These are phyloP conservation scores for Leishmania mexicana DNA, from an alignment of 208 protist genomes.

Conservation along the genomic window DNA sequence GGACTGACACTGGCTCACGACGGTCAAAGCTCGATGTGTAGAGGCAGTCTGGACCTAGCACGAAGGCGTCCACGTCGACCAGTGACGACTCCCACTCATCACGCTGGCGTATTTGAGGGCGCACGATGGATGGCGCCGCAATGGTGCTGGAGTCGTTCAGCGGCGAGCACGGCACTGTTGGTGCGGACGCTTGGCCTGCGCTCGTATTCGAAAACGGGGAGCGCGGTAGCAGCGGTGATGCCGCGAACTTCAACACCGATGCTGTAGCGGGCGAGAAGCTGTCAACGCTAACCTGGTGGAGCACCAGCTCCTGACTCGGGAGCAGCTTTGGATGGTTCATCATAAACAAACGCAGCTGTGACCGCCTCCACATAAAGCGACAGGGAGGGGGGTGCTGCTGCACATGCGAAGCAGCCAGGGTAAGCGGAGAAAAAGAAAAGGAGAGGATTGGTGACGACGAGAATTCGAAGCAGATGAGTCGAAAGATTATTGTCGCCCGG, in stretches of 20 bases:
- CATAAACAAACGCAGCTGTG: background rate
- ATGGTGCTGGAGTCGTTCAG: conserved; percentile 28
- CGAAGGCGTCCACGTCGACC: conserved; percentile 39
- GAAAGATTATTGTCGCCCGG: background rate
- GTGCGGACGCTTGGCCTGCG: background rate
- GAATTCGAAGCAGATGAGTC: background rate
- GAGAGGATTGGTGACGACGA: background rate
- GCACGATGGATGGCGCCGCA: conserved; percentile 58
- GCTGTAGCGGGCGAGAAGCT: conserved; percentile 33
- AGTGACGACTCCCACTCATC: conserved; percentile 55
- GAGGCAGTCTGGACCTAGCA: conserved; percentile 25
- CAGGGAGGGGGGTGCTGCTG: background rate
- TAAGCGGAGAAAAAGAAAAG: background rate
- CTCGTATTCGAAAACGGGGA: conserved; percentile 19
- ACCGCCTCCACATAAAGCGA: background rate
- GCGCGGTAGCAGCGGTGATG: conserved; percentile 26
- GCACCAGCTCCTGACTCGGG: conserved; percentile 65
- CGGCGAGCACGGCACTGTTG: conserved; percentile 11
- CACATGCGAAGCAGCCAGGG: background rate
- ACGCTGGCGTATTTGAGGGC: conserved; percentile 47
- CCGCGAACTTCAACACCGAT: conserved; percentile 29
- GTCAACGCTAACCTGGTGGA: conserved; percentile 58
- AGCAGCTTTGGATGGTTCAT: conserved; percentile 66
- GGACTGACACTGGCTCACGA: conserved; percentile 28
- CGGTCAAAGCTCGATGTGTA: conserved; percentile 20